Evolutionary conservation across 179 eudicot genomes (phyloP), one percentile per base, ranked within the genome.

Genomic region (Silene noctiflora): DNA sequence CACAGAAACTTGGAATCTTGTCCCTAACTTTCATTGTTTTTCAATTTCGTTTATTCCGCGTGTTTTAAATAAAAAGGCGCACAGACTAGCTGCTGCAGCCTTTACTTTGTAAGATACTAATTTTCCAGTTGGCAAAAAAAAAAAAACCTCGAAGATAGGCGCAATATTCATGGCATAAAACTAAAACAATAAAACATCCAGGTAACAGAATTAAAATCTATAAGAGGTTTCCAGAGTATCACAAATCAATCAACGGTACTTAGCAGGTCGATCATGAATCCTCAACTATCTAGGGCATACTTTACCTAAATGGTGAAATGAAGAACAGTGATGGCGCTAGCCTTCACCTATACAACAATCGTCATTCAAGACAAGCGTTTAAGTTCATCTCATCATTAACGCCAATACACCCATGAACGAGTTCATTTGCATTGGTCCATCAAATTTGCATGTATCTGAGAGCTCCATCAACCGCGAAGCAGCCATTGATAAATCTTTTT

Each of bases 251-350:
- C 24, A 61, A 21, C 22, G 20, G 24, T 25, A 42, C 59, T 58
- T 7, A 64, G 42, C 19, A 48, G 70, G 27, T 64, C 19, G 22
- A 24, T 58, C 7, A 22, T n/a, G 17, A 51, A 39, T 61, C 29
- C 31, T 60, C 64, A 70, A 64, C 73, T 63, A 75, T 4, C 6
- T 35, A 51, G 73, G 29, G n/a, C 63, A 51, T 31, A 61, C 31
- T 64, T 69, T 71, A 71, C 31, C 20, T 56, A 62, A 22, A 77
- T 70, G 59, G 63, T 67, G 19, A 60, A 53, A 11, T 21, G 39
- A 58, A 63, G 62, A 70, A 69, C 81, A 78, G 69, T 73, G 78
- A 81, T 56, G 8, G n/a, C n/a, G 16, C 76, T 64, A 69, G 72
- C 46, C 66, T 61, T 44, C 61, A 60, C 61, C 67, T 60, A 39